These are phyloP conservation scores for Cyclotella baltica DNA, from an alignment of 108 stramenopile species.

Conservation along the genomic window DNA sequence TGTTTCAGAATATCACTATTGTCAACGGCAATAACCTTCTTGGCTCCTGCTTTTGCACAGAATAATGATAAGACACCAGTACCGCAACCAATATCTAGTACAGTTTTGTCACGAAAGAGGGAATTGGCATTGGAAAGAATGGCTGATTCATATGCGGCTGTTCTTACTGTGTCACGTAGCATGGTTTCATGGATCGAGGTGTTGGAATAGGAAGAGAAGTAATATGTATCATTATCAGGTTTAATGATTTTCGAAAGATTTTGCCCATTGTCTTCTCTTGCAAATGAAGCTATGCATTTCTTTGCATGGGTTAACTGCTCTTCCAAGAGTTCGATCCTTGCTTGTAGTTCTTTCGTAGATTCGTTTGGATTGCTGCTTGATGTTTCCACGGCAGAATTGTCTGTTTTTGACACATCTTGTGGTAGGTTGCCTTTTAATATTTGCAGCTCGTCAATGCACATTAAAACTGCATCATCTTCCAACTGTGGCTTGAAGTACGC, in stretches of 20 bases:
- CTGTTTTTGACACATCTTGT: background rate
- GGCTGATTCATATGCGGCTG: slow-evolving; percentile 66
- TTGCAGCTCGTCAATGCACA: slow-evolving; percentile 60
- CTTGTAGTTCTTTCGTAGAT: slow-evolving; percentile 16
- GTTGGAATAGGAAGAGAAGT: slow-evolving; percentile 79
- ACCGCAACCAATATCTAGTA: slow-evolving; percentile 86
- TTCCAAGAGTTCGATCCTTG: slow-evolving; percentile 43
- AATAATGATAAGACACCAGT: slow-evolving; percentile 80
- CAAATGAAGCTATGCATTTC: slow-evolving; percentile 47
- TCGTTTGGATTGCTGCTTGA: slow-evolving; percentile 1
- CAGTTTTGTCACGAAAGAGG: slow-evolving; percentile 65
- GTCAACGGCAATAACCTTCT: slow-evolving; percentile 83
- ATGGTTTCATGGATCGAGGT: slow-evolving; percentile 90
- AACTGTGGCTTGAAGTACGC: slow-evolving; percentile 54
- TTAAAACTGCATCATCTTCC: slow-evolving; percentile 58
- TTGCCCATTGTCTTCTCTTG: slow-evolving; percentile 37
- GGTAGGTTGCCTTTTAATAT: slow-evolving; percentile 46
- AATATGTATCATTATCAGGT: slow-evolving; percentile 66
- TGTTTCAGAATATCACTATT: slow-evolving; percentile 66
- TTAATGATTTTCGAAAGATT: background rate
- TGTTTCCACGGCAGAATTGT: background rate
- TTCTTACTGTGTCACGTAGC: slow-evolving; percentile 80
- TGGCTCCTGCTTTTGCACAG: slow-evolving; percentile 88
- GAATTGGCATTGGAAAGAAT: slow-evolving; percentile 60
- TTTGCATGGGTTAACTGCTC: slow-evolving; percentile 50